phyloP scores from a whole-genome alignment of 106 monocot species.

The Acorus calamus region DNA sequence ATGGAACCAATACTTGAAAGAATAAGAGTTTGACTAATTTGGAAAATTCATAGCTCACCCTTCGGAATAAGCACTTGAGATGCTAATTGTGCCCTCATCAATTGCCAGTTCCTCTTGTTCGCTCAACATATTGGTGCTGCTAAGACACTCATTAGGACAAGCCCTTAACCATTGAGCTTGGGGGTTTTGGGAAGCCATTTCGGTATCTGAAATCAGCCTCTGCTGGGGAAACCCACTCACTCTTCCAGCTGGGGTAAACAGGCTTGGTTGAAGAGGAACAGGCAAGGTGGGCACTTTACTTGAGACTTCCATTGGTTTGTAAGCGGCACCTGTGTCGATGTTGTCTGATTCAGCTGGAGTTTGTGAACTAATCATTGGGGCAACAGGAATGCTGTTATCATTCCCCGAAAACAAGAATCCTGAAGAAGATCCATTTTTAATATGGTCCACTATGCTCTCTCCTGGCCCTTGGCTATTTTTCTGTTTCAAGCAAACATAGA shows the following conservation, averaged over 20 bases:
- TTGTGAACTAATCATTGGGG: slow-evolving; percentile 18
- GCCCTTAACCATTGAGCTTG: slow-evolving; percentile 41
- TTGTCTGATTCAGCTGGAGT: slow-evolving; percentile 19
- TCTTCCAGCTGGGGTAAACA: slow-evolving; percentile 10
- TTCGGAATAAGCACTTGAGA: slow-evolving; percentile 42
- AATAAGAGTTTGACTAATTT: neutral
- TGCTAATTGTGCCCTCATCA: slow-evolving; percentile 54
- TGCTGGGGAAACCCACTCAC: slow-evolving; percentile 10
- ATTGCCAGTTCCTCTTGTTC: slow-evolving; percentile 42
- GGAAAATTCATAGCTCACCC: slow-evolving; percentile 10
- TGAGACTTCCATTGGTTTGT: slow-evolving; percentile 10
- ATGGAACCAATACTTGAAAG: neutral
- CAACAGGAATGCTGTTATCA: slow-evolving; percentile 24
- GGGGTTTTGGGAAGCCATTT: slow-evolving; percentile 27
- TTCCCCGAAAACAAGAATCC: slow-evolving; percentile 31
- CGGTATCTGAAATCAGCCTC: slow-evolving; percentile 31
- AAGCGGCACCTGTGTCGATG: slow-evolving; percentile 1
- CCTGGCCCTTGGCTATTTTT: slow-evolving; percentile 34
- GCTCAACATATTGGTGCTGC: slow-evolving; percentile 20
- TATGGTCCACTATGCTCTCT: slow-evolving; percentile 24
- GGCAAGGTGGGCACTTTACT: slow-evolving; percentile 15
- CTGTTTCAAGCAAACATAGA: slow-evolving; percentile 16
- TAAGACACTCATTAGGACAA: slow-evolving; percentile 16
- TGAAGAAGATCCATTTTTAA: slow-evolving; percentile 26
- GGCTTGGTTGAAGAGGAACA: slow-evolving; percentile 9